Base-by-base conservation (phyloP, 2,329 filamentous ascomycete genomes). In the Oidium heveae region DNA sequence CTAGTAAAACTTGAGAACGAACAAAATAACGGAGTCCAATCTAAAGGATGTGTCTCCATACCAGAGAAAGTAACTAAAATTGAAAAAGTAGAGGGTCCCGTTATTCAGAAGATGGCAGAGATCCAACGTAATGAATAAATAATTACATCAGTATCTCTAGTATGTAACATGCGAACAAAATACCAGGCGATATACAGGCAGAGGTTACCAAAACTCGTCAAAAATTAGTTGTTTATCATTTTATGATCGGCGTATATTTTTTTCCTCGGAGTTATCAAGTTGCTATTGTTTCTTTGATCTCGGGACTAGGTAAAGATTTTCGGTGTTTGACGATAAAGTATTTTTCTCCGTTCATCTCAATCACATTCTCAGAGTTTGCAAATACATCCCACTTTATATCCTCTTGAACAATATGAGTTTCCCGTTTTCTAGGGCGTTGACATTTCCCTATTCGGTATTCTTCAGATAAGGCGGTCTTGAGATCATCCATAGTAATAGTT, bases 361-460 rank as follows among this genome's bases (percentile, higher is more conserved):
- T 33, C 7, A 18, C 37, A 28, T 53, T 41, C 22, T 28, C 20
- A n/a, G 51, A 39, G 16, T 34, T 18, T 13, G 13, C 13, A n/a
- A 28, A n/a, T 18, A 43, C 13, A 15, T 53, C 52, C 20, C 22
- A 32, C 10, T 44, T 39, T 4, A 1, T 13, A 12, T 44, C 18
- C 24, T 54, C 39, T 12, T 13, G 10, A 12, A 13, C 16, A n/a
- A 18, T 7, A 8, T 16, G 4, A 28, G 15, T 33, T 16, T 46
- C 15, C 24, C 18, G 12, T 54, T 63, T 62, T 50, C 59, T 60
- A n/a, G 63, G 62, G 56, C 64, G 59, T 54, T 60, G 63, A 54
- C 33, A 22, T 37, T 61, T 55, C 15, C 84, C 84, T 41, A 76
- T 70, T 1, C 73, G 67, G 49, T 75, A 72, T 68, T 91, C 85